Evolutionary conservation across 139 green algal species (phyloP).

Genomic region (Haematococcus lacustris): DNA sequence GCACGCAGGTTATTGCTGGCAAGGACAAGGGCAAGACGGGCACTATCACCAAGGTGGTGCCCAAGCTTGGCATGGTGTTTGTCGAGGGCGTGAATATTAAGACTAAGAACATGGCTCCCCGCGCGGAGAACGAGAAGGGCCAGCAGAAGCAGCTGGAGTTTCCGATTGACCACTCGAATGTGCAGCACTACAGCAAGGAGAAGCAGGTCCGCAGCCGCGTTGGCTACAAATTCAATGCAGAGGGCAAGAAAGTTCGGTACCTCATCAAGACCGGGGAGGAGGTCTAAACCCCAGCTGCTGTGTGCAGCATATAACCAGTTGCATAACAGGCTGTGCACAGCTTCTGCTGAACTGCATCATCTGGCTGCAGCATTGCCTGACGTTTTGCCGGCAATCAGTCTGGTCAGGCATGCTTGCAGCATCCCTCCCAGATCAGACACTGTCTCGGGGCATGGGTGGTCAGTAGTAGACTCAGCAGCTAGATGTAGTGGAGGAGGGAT

Average conservation of each 20-base stretch:
- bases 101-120: conserved; percentile 78
- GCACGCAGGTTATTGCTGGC: conserved; percentile 78
- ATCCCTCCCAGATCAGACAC: too few relatives aligned
- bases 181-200: conserved; percentile 84
- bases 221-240: conserved; percentile 65
- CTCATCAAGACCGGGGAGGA: conserved; percentile 87
- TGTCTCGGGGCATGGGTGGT: too few relatives aligned
- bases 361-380: too few relatives aligned
- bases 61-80: conserved; percentile 77
- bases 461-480: too few relatives aligned
- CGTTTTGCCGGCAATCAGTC: too few relatives aligned
- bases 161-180: conserved; percentile 94
- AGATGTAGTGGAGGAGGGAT: too few relatives aligned
- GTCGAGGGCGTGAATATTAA: conserved; percentile 93
- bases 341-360: too few relatives aligned
- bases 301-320: too few relatives aligned
- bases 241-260: conserved; percentile 77
- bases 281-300: too few relatives aligned
- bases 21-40: conserved; percentile 92
- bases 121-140: conserved; percentile 68
- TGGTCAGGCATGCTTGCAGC: too few relatives aligned
- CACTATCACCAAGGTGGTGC: conserved; percentile 64
- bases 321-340: too few relatives aligned
- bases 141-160: conserved; percentile 78
- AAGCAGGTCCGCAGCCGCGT: conserved; percentile 57